Percentiles rank a stretch among this genome's conserved stretches.
Conservation (phyloP, 257 asterid species). For the Forsythia viridissima region DNA sequence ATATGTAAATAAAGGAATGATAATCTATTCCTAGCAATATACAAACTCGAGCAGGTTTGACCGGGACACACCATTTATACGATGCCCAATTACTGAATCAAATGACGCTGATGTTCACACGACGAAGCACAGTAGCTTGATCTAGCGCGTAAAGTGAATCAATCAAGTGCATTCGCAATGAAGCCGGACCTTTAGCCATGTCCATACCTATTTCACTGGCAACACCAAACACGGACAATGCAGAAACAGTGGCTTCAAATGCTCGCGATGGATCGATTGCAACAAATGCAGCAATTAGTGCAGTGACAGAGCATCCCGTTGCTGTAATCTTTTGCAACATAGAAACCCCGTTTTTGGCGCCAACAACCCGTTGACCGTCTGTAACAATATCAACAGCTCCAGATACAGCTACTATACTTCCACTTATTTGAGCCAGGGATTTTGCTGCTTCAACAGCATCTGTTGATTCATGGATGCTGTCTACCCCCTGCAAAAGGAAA, state of each 20-base stretch:
- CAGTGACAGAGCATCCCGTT: constrained; percentile 89
- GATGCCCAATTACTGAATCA: constrained; percentile 6
- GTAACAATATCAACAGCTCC: constrained; percentile 83
- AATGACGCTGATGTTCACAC: constrained; percentile 41
- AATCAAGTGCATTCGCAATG: constrained; percentile 65
- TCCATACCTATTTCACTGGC: constrained; percentile 71
- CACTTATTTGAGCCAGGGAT: constrained; percentile 54
- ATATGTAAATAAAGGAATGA: background rate
- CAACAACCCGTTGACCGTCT: constrained; percentile 64
- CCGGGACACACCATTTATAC: background rate
- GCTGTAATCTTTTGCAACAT: constrained; percentile 91
- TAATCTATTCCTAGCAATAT: background rate
- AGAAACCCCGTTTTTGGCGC: constrained; percentile 74
- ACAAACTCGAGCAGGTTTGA: background rate
- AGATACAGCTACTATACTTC: constrained; percentile 70
- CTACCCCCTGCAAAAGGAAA: constrained; percentile 62
- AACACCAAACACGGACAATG: constrained; percentile 77
- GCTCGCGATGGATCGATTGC: constrained; percentile 62
- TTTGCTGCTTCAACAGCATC: constrained; percentile 87
- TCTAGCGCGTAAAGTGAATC: constrained; percentile 71
- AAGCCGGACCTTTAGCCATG: constrained; percentile 75
- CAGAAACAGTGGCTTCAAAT: constrained; percentile 80
- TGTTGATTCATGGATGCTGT: constrained; percentile 62
- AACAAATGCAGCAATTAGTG: constrained; percentile 77
- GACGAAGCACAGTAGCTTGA: constrained; percentile 36